Percentiles rank a stretch among this genome's conserved stretches.
These are phyloP conservation scores for Starmerella stigmatis DNA, from an alignment of 805 yeast genomes.

Conservation along the genomic window DNA sequence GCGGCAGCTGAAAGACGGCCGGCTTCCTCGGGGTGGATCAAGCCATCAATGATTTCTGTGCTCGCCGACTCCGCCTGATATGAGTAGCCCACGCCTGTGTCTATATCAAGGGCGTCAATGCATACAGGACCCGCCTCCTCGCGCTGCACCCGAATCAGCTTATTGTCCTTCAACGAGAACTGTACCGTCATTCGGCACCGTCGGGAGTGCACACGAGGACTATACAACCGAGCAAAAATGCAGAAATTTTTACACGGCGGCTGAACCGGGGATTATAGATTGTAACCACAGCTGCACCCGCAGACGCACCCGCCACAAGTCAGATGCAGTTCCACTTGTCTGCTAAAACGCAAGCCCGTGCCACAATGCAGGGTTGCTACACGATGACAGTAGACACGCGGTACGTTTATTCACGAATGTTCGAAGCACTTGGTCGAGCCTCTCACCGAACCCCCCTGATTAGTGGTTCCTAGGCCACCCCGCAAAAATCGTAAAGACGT, in stretches of 20 bases:
- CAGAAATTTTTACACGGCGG: too few species aligned
- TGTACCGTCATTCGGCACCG: too few species aligned
- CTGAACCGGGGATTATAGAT: too few species aligned
- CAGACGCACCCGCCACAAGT: too few species aligned
- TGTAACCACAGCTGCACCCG: too few species aligned
- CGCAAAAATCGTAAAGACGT: neutral
- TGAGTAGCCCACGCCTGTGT: neutral
- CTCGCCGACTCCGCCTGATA: neutral
- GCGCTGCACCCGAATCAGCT: neutral
- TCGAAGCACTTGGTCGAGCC: neutral
- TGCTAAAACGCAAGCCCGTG: too few species aligned
- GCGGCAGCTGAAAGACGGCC: neutral
- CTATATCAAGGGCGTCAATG: neutral
- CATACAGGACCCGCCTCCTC: neutral
- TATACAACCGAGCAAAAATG: too few species aligned
- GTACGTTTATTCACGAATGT: slow-evolving; percentile 3
- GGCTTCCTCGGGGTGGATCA: neutral
- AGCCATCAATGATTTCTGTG: neutral
- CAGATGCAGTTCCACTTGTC: too few species aligned
- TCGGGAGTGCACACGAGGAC: too few species aligned
- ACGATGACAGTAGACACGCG: neutral
- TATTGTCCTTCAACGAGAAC: neutral
- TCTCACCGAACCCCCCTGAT: too few species aligned
- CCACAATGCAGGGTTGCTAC: too few species aligned
- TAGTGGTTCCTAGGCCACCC: neutral